Evolutionary conservation across 2,329 filamentous ascomycete species (phyloP), one percentile per base, ranked within the genome.

Genomic region (Pseudocercospora pini-densiflorae): DNA sequence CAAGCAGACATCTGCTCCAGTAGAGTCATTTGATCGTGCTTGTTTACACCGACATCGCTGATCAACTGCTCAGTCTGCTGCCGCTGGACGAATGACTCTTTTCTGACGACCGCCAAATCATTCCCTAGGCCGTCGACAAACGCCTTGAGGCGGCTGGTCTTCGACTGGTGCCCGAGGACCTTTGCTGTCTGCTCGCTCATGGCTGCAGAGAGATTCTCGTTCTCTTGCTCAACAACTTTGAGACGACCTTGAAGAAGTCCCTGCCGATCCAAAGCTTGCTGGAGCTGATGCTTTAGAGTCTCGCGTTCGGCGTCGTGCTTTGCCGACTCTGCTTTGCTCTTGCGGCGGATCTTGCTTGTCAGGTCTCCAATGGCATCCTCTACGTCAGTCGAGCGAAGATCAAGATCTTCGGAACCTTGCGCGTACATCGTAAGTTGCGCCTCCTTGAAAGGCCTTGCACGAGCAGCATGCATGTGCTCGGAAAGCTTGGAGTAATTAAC

Each of bases 101-200:
- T 66, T 54, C 63, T 70, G 27, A 75, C 61, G 9, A 53, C 49
- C 45, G 63, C 60, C 7, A 73, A 43, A 53, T 75, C 73, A n/a
- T 65, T 67, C 24, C 70, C 69, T 14, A 75, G 65, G 16, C 68
- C 71, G 43, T 71, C 61, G 14, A 75, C 58, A 54, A 72, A 75
- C 6, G 43, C 69, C 61, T 71, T 73, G 59, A 73, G 65, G 24
- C 59, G 65, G 33, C 60, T 59, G 5, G 66, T 61, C 62, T 70
- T 72, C 21, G 59, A 29, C 14, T 66, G 61, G 31, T 65, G 68
- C 9, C 49, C 51, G 10, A 31, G 29, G 21, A 71, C 7, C 51
- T 70, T 68, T 10, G 57, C 54, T 16, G 62, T 67, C 24, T 70
- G 64, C 60, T 71, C 61, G 21, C 62, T 64, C 7, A 70, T 19